Percentiles rank a stretch among this genome's conserved stretches.
Conservation (phyloP, 2,329 filamentous ascomycete genomes). For the Stylonectria norvegica region DNA sequence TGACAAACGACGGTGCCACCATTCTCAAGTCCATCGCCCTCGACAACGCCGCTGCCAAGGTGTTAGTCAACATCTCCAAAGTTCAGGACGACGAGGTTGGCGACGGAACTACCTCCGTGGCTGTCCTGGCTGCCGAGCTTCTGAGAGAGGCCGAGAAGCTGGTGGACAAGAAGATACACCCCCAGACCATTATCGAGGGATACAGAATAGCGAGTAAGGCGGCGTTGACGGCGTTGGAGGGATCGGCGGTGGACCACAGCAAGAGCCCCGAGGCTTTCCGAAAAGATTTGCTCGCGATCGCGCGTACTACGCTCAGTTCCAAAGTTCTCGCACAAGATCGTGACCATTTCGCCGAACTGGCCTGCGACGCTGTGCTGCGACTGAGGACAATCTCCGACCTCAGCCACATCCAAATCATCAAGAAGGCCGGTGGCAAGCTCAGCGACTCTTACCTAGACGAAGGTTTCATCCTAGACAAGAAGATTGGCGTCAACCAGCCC, state of each 20-base stretch:
- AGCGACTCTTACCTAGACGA: constrained; percentile 97
- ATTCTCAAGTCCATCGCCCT: constrained; percentile 98
- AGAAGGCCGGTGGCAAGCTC: constrained; percentile 97
- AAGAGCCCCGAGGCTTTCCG: constrained; percentile 78
- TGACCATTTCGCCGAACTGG: constrained; percentile 84
- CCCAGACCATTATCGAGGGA: constrained; percentile 98
- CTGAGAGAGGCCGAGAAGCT: constrained; percentile 95
- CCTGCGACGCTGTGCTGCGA: constrained; percentile 85
- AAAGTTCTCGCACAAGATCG: constrained; percentile 95
- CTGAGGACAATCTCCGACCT: constrained; percentile 89
- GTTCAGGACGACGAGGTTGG: constrained; percentile 98
- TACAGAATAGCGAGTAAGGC: constrained; percentile 95
- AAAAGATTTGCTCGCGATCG: constrained; percentile 85
- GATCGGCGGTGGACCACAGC: constrained; percentile 86
- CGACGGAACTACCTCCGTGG: constrained; percentile 96
- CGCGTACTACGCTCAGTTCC: constrained; percentile 91
- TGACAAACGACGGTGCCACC: constrained; percentile 97
- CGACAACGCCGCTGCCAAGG: constrained; percentile 97
- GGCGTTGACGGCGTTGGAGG: constrained; percentile 78
- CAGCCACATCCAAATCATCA: constrained; percentile 98
- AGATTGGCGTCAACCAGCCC: constrained; percentile 97
- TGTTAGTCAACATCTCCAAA: constrained; percentile 98
- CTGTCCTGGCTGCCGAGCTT: constrained; percentile 90
- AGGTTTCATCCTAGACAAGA: constrained; percentile 98
- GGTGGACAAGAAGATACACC: constrained; percentile 97